These are phyloP conservation scores for Schizothecium vesticola DNA, from an alignment of 495 filamentous ascomycete genomes.

Conservation along the genomic window DNA sequence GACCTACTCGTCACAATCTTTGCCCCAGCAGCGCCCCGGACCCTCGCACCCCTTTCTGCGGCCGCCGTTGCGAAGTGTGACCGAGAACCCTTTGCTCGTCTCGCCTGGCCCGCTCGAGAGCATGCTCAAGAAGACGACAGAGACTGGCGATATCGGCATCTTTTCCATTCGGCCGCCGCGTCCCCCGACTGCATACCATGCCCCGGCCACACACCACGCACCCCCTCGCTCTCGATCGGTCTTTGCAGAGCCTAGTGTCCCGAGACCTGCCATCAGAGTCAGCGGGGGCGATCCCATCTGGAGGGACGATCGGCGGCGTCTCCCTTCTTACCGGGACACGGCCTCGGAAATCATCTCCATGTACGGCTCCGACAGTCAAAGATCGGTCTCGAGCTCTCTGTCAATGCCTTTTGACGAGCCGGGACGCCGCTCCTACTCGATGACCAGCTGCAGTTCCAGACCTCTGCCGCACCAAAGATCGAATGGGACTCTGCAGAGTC, in stretches of 20 bases:
- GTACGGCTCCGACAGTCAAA: constrained; percentile 42
- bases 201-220: constrained; percentile 20
- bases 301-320: constrained; percentile 27
- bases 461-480: constrained; percentile 48
- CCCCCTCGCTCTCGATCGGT: constrained; percentile 11
- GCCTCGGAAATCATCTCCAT: constrained; percentile 44
- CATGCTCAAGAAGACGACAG: constrained; percentile 67
- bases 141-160: constrained; percentile 61
- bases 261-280: background rate
- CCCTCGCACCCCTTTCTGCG: constrained; percentile 16
- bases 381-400: constrained; percentile 35
- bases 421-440: constrained; percentile 51
- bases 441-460: constrained; percentile 52
- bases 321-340: constrained; percentile 40
- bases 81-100: constrained; percentile 32
- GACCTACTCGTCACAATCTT: constrained; percentile 28
- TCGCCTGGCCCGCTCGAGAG: constrained; percentile 47
- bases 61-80: constrained; percentile 32
- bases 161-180: constrained; percentile 52
- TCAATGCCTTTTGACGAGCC: constrained; percentile 33
- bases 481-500: constrained; percentile 46
- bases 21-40: constrained; percentile 1
- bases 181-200: constrained; percentile 27
- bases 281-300: constrained; percentile 5
- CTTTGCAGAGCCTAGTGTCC: constrained; percentile 1